A percentile compares a stretch with the other conserved stretches of the same genome.
Evolutionary conservation across 495 filamentous ascomycete species (phyloP).

Genomic region (Hyaloscypha hepaticicola): DNA sequence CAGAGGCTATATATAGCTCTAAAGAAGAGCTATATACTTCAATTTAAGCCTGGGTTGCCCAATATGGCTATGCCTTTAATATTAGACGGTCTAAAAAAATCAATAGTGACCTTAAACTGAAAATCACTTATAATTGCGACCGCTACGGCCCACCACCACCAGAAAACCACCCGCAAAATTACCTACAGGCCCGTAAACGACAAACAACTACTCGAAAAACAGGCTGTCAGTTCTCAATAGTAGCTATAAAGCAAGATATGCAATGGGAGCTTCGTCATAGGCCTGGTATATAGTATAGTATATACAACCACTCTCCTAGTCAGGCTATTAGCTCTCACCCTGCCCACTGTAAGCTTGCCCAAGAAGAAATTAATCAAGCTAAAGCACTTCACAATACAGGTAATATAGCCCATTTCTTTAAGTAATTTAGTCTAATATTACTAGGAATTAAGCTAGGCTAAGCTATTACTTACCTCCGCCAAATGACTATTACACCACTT

Average conservation of each 20-base stretch:
- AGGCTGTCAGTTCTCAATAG: conserved; percentile 5
- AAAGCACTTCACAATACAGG: too few species aligned
- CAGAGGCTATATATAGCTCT: not conserved
- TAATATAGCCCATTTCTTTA: too few species aligned
- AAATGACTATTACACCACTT: not conserved
- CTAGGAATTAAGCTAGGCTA: conserved; percentile 3
- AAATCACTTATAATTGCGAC: conserved; percentile 1
- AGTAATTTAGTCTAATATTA: not conserved
- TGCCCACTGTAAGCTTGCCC: too few species aligned
- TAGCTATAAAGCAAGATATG: not conserved
- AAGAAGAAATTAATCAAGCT: too few species aligned
- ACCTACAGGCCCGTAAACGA: not conserved
- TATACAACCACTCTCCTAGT: too few species aligned
- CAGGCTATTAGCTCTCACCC: too few species aligned
- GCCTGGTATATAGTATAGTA: too few species aligned
- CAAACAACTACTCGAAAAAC: conserved; percentile 2
- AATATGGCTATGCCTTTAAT: not conserved
- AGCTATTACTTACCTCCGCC: conserved; percentile 1
- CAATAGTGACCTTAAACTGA: not conserved
- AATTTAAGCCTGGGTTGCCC: conserved; percentile 6
- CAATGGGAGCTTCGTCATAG: not conserved
- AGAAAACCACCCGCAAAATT: not conserved
- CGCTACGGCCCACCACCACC: not conserved
- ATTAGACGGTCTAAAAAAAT: not conserved
- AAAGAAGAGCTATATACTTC: too few species aligned